Evolutionary conservation across 1,284 basidiomycete species (phyloP).

Genomic region (Puccinia coronata): DNA sequence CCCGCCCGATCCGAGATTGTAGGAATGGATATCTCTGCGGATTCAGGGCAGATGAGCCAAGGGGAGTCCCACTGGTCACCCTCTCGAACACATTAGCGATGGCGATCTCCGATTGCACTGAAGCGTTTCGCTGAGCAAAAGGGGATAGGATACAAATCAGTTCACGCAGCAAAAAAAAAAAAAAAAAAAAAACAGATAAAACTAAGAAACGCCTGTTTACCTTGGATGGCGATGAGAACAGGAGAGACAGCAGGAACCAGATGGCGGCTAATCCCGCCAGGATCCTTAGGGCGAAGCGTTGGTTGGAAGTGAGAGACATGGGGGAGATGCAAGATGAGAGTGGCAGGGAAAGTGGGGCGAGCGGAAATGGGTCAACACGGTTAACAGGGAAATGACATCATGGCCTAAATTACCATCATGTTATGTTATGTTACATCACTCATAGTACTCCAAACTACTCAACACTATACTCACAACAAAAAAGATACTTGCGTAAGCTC

Average conservation of each 20-base stretch:
- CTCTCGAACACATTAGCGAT: slow-evolving; percentile 69
- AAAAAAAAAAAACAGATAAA: not conserved
- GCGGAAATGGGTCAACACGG: too few relatives aligned
- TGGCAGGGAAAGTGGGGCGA: too few relatives aligned
- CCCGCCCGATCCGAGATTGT: slow-evolving; percentile 67
- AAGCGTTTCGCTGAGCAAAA: slow-evolving; percentile 52
- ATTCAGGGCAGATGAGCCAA: slow-evolving; percentile 73
- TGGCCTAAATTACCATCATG: too few relatives aligned
- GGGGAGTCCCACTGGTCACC: slow-evolving; percentile 68
- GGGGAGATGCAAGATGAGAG: not conserved
- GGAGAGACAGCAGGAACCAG: slow-evolving; percentile 37
- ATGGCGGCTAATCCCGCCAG: slow-evolving; percentile 1
- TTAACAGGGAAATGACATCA: too few relatives aligned
- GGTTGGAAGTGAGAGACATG: slow-evolving; percentile 39
- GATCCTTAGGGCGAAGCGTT: slow-evolving; percentile 37
- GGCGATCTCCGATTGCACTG: slow-evolving; percentile 56
- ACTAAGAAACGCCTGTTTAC: not conserved
- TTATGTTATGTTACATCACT: too few relatives aligned
- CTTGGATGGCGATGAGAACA: slow-evolving; percentile 31
- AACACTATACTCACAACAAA: too few relatives aligned
- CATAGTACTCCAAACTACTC: too few relatives aligned
- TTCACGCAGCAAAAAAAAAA: not conserved
- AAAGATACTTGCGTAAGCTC: too few relatives aligned
- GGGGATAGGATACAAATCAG: not conserved
- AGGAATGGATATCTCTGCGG: slow-evolving; percentile 81